Evolutionary conservation across 345 rosid species (phyloP).

Genomic region (Syzygium aromaticum): DNA sequence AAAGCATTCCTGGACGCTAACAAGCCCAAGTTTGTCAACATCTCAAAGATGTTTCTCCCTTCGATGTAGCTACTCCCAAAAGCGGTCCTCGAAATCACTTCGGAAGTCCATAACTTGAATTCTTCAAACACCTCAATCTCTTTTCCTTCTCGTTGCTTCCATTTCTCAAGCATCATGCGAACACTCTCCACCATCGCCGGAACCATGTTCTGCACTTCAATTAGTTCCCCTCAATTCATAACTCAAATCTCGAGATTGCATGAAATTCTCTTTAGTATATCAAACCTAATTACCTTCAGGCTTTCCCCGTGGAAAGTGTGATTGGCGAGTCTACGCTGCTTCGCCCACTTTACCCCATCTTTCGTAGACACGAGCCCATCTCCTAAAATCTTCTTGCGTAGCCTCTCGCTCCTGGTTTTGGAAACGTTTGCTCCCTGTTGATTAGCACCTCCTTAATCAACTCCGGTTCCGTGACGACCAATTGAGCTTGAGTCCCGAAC

Average conservation of each 20-base stretch:
- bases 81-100: conserved; percentile 32
- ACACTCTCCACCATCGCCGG: conserved; percentile 20
- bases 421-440: background rate
- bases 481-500: background rate
- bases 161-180: conserved; percentile 25
- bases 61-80: conserved; percentile 32
- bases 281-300: conserved; percentile 12
- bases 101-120: conserved; percentile 23
- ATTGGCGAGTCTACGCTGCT: conserved; percentile 24
- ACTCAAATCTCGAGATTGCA: background rate
- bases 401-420: background rate
- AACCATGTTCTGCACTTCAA: conserved; percentile 14
- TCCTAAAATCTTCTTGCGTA: background rate
- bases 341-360: conserved; percentile 23
- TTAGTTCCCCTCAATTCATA: background rate
- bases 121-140: conserved; percentile 27
- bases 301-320: conserved; percentile 1
- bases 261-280: background rate
- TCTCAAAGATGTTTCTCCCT: conserved; percentile 21
- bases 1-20: background rate
- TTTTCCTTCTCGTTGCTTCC: conserved; percentile 17
- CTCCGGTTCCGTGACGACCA: background rate
- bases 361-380: conserved; percentile 18
- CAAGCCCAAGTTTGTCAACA: conserved; percentile 6
- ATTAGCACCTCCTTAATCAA: background rate